Evolutionary conservation across 2,329 filamentous ascomycete species (phyloP).

Genomic region (Diplodia sapinea): DNA sequence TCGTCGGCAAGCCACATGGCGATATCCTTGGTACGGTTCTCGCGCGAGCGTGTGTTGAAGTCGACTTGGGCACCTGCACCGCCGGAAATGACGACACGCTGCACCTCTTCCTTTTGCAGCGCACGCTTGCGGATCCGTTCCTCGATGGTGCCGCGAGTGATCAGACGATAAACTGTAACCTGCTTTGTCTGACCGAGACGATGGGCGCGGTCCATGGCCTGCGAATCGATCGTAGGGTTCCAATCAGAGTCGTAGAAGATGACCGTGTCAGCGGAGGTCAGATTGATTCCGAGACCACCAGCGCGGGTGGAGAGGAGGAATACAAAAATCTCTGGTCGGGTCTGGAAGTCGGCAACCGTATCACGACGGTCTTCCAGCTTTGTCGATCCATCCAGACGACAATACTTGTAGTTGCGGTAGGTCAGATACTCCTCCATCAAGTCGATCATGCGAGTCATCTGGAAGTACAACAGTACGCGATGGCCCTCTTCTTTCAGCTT

Average conservation of each 20-base stretch:
- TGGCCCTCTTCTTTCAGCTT: slow-evolving; percentile 91
- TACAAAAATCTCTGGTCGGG: slow-evolving; percentile 91
- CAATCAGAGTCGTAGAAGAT: slow-evolving; percentile 99
- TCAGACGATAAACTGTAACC: slow-evolving; percentile 96
- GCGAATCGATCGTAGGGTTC: slow-evolving; percentile 98
- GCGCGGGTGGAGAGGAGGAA: slow-evolving; percentile 96
- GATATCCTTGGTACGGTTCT: slow-evolving; percentile 97
- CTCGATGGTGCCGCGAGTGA: slow-evolving; percentile 95
- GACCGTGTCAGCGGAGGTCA: slow-evolving; percentile 95
- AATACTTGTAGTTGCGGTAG: slow-evolving; percentile 99
- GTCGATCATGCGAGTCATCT: slow-evolving; percentile 99
- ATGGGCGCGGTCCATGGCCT: slow-evolving; percentile 99
- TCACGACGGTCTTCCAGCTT: slow-evolving; percentile 97
- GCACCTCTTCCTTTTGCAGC: slow-evolving; percentile 97
- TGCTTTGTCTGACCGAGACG: slow-evolving; percentile 94
- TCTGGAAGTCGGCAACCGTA: slow-evolving; percentile 96
- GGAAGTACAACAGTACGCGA: slow-evolving; percentile 96
- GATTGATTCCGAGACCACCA: slow-evolving; percentile 96
- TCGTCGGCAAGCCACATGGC: slow-evolving; percentile 99
- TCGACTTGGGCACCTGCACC: slow-evolving; percentile 84
- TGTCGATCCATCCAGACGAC: slow-evolving; percentile 92
- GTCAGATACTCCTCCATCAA: slow-evolving; percentile 99
- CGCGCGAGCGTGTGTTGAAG: slow-evolving; percentile 89
- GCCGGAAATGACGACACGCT: slow-evolving; percentile 93
- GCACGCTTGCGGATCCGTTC: slow-evolving; percentile 97